Evolutionary conservation across 164 flowering plant genomes (phyloP).

Genomic region (Stephania yunnanensis): DNA sequence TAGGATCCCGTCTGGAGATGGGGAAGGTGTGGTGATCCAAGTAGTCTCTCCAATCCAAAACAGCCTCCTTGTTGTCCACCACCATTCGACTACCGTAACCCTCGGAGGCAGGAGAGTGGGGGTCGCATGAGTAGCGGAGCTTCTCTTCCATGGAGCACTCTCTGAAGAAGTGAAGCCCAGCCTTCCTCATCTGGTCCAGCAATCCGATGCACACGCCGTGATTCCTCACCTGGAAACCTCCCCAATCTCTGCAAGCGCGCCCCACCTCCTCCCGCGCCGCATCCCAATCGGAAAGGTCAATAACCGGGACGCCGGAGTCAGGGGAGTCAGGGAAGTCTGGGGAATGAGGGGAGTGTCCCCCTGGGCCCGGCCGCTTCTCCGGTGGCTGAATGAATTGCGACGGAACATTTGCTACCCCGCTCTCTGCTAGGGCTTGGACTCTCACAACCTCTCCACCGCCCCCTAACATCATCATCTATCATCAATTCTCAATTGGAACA

Average conservation of each 20-base stretch:
- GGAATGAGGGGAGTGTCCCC: neutral
- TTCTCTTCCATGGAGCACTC: conserved; percentile 42
- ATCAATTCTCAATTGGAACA: too few species aligned
- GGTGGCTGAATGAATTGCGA: conserved; percentile 62
- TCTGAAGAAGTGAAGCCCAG: conserved; percentile 49
- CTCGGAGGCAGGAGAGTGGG: conserved; percentile 55
- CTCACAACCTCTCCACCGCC: conserved; percentile 13
- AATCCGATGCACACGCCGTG: conserved; percentile 52
- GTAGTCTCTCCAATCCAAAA: conserved; percentile 93
- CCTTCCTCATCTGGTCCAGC: conserved; percentile 36
- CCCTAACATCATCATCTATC: too few species aligned
- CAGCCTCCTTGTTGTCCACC: conserved; percentile 32
- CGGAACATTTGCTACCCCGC: conserved; percentile 41
- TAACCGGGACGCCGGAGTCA: conserved; percentile 31
- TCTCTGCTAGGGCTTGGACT: conserved; percentile 44
- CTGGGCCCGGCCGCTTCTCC: conserved; percentile 32
- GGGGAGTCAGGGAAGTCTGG: too few species aligned
- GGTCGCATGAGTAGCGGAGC: conserved; percentile 50
- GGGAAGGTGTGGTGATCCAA: conserved; percentile 92
- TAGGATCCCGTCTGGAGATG: conserved; percentile 55
- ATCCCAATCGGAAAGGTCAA: conserved; percentile 42
- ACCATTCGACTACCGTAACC: conserved; percentile 91
- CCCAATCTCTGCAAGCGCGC: conserved; percentile 66
- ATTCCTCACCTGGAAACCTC: conserved; percentile 72
- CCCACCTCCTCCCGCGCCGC: conserved; percentile 24